These are phyloP conservation scores for Nemania bipapillata DNA, from an alignment of 2,329 filamentous ascomycete genomes.

Conservation along the genomic window DNA sequence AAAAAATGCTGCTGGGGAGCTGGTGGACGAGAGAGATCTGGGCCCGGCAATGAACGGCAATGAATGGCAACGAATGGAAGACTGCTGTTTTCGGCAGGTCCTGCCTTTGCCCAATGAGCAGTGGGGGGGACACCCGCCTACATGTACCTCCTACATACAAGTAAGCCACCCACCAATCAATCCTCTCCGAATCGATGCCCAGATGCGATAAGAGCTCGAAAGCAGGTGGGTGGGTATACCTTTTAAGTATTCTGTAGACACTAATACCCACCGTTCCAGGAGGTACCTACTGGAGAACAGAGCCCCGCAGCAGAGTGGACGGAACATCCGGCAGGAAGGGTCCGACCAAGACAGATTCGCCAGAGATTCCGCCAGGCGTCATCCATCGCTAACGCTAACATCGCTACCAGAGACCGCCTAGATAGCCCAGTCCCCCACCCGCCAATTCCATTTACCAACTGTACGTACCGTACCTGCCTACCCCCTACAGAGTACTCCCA, in stretches of 20 bases:
- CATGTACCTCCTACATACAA: not conserved
- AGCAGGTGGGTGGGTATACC: not conserved
- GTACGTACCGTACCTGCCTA: not conserved
- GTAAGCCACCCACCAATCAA: slow-evolving; percentile 26
- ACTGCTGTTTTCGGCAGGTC: slow-evolving; percentile 33
- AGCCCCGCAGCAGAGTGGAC: slow-evolving; percentile 13
- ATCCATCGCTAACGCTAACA: not conserved
- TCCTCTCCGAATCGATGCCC: slow-evolving; percentile 18
- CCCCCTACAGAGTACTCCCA: not conserved
- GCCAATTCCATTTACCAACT: slow-evolving; percentile 9
- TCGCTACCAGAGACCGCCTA: slow-evolving; percentile 7
- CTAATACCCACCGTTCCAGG: slow-evolving; percentile 15
- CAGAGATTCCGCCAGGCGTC: slow-evolving; percentile 3
- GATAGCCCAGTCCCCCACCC: slow-evolving; percentile 8
- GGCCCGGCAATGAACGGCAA: slow-evolving; percentile 7
- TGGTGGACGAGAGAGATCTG: slow-evolving; percentile 24
- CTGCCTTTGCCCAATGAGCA: slow-evolving; percentile 24
- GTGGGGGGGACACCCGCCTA: slow-evolving; percentile 13
- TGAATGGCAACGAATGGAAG: slow-evolving; percentile 4
- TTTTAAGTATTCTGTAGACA: not conserved
- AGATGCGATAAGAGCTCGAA: slow-evolving; percentile 13
- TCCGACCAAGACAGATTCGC: slow-evolving; percentile 32
- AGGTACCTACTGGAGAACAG: not conserved
- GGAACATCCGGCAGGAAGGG: slow-evolving; percentile 30
- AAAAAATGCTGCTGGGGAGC: no score